Evolutionary conservation across 2,329 filamentous ascomycete genomes (phyloP).

Genomic region (Diaporthe capsici): DNA sequence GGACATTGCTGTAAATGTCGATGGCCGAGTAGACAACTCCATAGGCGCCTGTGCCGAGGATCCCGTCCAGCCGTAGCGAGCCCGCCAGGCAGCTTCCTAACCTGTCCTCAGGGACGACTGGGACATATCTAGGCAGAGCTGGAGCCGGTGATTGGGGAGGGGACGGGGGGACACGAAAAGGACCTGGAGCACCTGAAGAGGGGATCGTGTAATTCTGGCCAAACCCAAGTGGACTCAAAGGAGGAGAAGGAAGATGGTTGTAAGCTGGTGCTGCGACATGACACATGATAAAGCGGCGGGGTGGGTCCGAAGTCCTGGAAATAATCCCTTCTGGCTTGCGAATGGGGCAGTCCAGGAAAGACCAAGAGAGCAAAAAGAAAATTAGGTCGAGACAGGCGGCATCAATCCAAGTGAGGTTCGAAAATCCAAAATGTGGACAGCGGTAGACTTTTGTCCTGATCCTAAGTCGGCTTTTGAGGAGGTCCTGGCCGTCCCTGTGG

Average conservation of each 20-base stretch:
- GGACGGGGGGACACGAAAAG: constrained; percentile 24
- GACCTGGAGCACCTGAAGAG: constrained; percentile 14
- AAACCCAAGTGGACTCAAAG: constrained; percentile 36
- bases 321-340: constrained; percentile 29
- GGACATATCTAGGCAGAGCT: constrained; percentile 62
- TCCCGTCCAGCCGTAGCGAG: constrained; percentile 84
- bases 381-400: constrained; percentile 32
- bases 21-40: constrained; percentile 94
- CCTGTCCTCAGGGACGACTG: constrained; percentile 83
- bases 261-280: constrained; percentile 32
- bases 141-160: constrained; percentile 28
- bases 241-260: constrained; percentile 31
- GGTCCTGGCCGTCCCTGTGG: constrained; percentile 41
- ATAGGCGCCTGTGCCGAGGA: constrained; percentile 95
- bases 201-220: constrained; percentile 27
- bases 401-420: constrained; percentile 34
- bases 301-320: constrained; percentile 18
- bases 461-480: constrained; percentile 43
- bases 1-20: constrained; percentile 84
- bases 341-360: constrained; percentile 25
- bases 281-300: constrained; percentile 33
- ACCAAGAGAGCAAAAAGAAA: constrained; percentile 37
- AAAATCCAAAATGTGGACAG: constrained; percentile 43
- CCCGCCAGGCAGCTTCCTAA: constrained; percentile 87
- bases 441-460: constrained; percentile 45